Conservation (phyloP, 106 monocot genomes). For the Agapanthus africanus region DNA sequence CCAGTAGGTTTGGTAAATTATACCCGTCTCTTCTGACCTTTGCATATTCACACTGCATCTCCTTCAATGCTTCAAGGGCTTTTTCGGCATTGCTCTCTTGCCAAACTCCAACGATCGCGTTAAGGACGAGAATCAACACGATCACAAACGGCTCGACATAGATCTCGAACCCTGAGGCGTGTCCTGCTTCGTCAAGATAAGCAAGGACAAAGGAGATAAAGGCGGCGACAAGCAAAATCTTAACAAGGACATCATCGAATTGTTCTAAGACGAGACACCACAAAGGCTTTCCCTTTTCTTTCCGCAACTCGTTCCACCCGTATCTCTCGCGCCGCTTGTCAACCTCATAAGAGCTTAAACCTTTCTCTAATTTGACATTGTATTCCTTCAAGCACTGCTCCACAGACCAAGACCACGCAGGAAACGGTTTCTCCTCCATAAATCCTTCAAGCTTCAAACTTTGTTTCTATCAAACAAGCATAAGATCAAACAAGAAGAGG, state of each 20-base stretch:
- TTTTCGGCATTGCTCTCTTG: slow-evolving; percentile 75
- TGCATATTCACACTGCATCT: slow-evolving; percentile 66
- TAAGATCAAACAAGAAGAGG: not conserved
- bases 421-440: slow-evolving; percentile 54
- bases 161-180: slow-evolving; percentile 23
- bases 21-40: slow-evolving; percentile 41
- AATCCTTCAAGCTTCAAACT: not conserved
- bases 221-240: slow-evolving; percentile 84
- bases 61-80: slow-evolving; percentile 64
- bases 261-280: slow-evolving; percentile 70
- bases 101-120: slow-evolving; percentile 73
- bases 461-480: not conserved
- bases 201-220: slow-evolving; percentile 60
- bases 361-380: slow-evolving; percentile 48
- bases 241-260: slow-evolving; percentile 77
- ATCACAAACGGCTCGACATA: slow-evolving; percentile 73
- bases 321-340: slow-evolving; percentile 30
- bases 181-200: too few relatives aligned
- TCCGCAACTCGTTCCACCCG: slow-evolving; percentile 74
- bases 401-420: slow-evolving; percentile 44
- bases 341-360: slow-evolving; percentile 40
- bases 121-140: slow-evolving; percentile 17
- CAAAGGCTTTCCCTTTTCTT: slow-evolving; percentile 63
- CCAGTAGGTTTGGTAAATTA: slow-evolving; percentile 28
- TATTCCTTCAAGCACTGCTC: slow-evolving; percentile 63